Evolutionary conservation across 2,329 filamentous ascomycete genomes (phyloP), one percentile per base, ranked within the genome.

Genomic region (Neocatenulostroma microsporum): DNA sequence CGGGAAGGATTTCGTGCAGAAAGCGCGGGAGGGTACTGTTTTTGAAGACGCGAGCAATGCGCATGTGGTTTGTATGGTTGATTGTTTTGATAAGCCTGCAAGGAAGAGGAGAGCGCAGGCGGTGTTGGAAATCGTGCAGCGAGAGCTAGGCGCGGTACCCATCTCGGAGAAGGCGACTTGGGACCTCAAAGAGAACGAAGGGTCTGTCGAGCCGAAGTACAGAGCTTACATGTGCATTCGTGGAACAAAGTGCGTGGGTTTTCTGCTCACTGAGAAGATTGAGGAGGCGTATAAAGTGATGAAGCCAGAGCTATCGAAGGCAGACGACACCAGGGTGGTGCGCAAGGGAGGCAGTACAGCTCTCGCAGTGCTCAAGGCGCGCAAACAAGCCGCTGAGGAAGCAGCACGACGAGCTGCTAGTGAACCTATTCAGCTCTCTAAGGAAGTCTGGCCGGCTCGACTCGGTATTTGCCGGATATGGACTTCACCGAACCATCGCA

Each of bases 401-500:
- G 14, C 43, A 32, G 39, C 43, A 9, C 35, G 39, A 5, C 27
- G 34, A 24, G 24, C 24, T 14, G 31, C 29, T 4, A 29, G 13
- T 5, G 41, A 48, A 21, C 47, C 51, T 1, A 34, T 58, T 2
- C 30, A 47, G 14, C 37, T 56, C 19, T 50, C 53, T 4, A 26
- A 36, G 10, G 35, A 35, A 4, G 24, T 21, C 3, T 31, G 37
- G 17, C 58, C 65, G 2, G 74, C 71, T 3, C 62, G 72, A n/a
- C 64, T 80, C 36, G 75, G 76, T 13, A 70, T 82, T 17, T 78
- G 77, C 17, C 69, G 78, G 20, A 76, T 82, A 46, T 82, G 78
- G 78, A 77, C 74, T 0, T 75, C 72, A 6, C 68, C 64, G 5
- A 63, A 67, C 2, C 70, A 73, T 41, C 67, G 77, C 21, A 61